Conservation (phyloP, 1,139 yeast species). For the Yamadazyma pseudoaaseri region DNA sequence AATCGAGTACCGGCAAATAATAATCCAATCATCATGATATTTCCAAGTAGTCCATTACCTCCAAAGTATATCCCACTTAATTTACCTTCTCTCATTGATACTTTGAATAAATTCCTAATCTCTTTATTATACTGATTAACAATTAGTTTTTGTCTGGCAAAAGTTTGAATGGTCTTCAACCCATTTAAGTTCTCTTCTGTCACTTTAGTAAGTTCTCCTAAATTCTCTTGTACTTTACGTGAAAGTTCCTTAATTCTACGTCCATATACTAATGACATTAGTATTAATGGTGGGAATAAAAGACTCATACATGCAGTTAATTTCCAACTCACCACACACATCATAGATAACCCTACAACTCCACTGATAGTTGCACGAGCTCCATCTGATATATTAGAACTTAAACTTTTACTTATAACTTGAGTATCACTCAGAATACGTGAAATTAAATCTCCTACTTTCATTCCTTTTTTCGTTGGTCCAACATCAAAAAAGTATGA, state of each 20-base stretch:
- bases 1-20: constrained; percentile 79
- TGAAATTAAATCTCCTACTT: constrained; percentile 91
- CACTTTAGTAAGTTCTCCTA: constrained; percentile 84
- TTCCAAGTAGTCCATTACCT: constrained; percentile 78
- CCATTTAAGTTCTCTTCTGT: constrained; percentile 91
- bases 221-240: constrained; percentile 75
- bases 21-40: constrained; percentile 71
- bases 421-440: constrained; percentile 87
- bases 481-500: constrained; percentile 91
- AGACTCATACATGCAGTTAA: constrained; percentile 73
- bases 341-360: constrained; percentile 76
- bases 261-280: constrained; percentile 79
- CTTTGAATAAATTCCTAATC: constrained; percentile 67
- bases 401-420: constrained; percentile 81
- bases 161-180: constrained; percentile 81
- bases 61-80: constrained; percentile 77
- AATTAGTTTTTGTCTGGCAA: constrained; percentile 72
- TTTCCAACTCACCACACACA: constrained; percentile 83
- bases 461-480: constrained; percentile 45
- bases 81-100: constrained; percentile 78
- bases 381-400: constrained; percentile 91
- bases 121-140: constrained; percentile 56
- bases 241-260: constrained; percentile 74
- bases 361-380: constrained; percentile 79
- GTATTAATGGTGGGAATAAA: constrained; percentile 77